A percentile compares a stretch with the other conserved stretches of the same genome.
These are phyloP conservation scores for Neurospora sp. DNA, from an alignment of 2,329 filamentous ascomycete genomes.

Conservation along the genomic window DNA sequence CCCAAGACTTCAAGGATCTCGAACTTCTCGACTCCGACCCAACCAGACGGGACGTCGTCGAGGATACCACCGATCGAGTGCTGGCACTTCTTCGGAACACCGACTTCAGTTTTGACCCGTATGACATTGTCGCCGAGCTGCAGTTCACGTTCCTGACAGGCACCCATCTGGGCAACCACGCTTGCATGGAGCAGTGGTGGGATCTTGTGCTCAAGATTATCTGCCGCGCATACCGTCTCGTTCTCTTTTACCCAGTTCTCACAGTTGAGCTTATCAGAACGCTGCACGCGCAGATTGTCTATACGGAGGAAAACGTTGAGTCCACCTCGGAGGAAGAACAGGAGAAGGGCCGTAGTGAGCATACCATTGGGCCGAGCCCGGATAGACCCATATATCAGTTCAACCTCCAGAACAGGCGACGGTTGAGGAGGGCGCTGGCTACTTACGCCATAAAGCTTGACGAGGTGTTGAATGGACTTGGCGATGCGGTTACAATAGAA, in stretches of 20 bases:
- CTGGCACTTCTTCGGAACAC: constrained; percentile 26
- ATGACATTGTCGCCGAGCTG: constrained; percentile 47
- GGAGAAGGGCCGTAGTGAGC: background rate
- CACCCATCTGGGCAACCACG: constrained; percentile 46
- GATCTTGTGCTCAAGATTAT: constrained; percentile 42
- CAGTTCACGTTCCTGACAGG: constrained; percentile 52
- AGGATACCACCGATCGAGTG: constrained; percentile 40
- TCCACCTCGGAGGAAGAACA: constrained; percentile 12
- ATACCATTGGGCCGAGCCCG: constrained; percentile 2
- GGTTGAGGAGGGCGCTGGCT: constrained; percentile 37
- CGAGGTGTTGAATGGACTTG: constrained; percentile 32
- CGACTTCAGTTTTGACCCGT: constrained; percentile 15
- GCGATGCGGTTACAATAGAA: constrained; percentile 25
- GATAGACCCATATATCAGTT: constrained; percentile 22
- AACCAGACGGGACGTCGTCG: constrained; percentile 24
- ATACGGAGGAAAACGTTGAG: constrained; percentile 39
- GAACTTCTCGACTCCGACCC: constrained; percentile 19
- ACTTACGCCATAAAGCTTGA: constrained; percentile 46
- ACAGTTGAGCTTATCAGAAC: constrained; percentile 37
- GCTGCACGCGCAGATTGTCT: constrained; percentile 45
- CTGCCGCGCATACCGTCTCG: constrained; percentile 40
- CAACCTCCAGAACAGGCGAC: constrained; percentile 21
- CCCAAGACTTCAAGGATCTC: constrained; percentile 34
- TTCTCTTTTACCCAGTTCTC: constrained; percentile 32
- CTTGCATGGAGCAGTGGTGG: constrained; percentile 55